Conservation (phyloP, 352 stramenopile genomes). For the Lagenidium sp. region DNA sequence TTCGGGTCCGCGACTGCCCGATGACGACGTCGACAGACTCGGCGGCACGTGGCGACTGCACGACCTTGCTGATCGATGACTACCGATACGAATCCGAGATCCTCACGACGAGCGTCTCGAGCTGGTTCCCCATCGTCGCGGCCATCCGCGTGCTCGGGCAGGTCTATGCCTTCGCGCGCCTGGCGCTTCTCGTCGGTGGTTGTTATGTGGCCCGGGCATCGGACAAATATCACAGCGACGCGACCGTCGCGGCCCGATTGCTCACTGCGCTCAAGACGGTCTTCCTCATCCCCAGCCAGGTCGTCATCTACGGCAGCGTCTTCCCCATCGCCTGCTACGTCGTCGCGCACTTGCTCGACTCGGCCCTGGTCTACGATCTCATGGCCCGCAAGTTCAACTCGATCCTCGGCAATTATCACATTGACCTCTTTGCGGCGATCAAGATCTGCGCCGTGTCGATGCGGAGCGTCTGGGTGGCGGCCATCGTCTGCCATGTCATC, state of each 20-base stretch:
- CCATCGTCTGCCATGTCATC: conserved; percentile 17
- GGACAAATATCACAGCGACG: not conserved
- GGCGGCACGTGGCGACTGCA: no score
- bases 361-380: conserved; percentile 23
- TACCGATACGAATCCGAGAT: conserved; percentile 26
- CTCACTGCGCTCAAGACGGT: conserved; percentile 6
- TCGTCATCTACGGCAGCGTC: conserved; percentile 32
- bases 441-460: conserved; percentile 30
- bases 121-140: conserved; percentile 22
- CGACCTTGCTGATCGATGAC: conserved; percentile 31
- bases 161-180: conserved; percentile 24
- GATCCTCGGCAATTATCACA: conserved; percentile 14
- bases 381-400: conserved; percentile 24
- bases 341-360: conserved; percentile 33
- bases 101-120: conserved; percentile 12
- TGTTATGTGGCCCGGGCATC: conserved; percentile 2
- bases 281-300: conserved; percentile 39
- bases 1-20: conserved; percentile 3
- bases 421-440: conserved; percentile 17
- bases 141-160: conserved; percentile 21
- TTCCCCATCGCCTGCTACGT: conserved; percentile 37
- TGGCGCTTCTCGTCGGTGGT: conserved; percentile 16
- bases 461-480: conserved; percentile 31
- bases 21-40: not conserved
- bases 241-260: not conserved